These are phyloP conservation scores for Lumnitzera littorea DNA, from an alignment of 345 rosid species.

Conservation along the genomic window DNA sequence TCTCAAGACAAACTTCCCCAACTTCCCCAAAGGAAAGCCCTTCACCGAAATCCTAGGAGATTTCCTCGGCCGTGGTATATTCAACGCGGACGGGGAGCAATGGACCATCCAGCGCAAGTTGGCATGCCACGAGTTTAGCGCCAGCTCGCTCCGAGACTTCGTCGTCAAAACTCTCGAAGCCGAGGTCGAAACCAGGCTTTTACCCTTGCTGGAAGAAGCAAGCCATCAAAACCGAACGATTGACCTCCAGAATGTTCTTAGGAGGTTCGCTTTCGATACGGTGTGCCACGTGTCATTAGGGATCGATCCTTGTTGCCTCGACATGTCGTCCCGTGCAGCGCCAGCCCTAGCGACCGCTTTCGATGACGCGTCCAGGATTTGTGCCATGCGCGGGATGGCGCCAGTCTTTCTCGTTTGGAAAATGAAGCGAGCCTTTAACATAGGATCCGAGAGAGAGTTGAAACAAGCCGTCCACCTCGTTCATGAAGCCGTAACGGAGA, in stretches of 20 bases:
- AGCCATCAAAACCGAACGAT: conserved; percentile 15
- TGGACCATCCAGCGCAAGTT: conserved; percentile 65
- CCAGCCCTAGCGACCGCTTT: conserved; percentile 40
- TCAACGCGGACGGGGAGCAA: conserved; percentile 69
- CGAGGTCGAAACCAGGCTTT: conserved; percentile 44
- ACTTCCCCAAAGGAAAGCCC: conserved; percentile 83
- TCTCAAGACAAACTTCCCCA: conserved; percentile 52
- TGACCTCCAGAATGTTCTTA: conserved; percentile 54
- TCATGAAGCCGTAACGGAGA: conserved; percentile 25
- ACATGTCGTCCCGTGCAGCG: conserved; percentile 25
- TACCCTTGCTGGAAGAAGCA: conserved; percentile 39
- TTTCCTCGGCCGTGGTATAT: conserved; percentile 73
- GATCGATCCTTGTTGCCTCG: conserved; percentile 45
- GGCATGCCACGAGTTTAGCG: conserved; percentile 72
- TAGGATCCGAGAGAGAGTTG: conserved; percentile 56
- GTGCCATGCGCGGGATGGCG: conserved; percentile 49
- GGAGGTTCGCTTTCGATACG: conserved; percentile 52
- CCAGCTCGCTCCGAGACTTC: conserved; percentile 51
- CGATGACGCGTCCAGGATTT: conserved; percentile 42
- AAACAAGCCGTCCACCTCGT: conserved; percentile 32
- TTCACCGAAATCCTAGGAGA: conserved; percentile 74
- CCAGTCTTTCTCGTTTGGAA: conserved; percentile 56
- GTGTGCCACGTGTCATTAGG: conserved; percentile 47
- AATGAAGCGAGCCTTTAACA: conserved; percentile 37
- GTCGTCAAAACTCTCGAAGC: conserved; percentile 34